Evolutionary conservation across 176 grass and related monocot species (phyloP).

Genomic region (Elaeis guineensis): DNA sequence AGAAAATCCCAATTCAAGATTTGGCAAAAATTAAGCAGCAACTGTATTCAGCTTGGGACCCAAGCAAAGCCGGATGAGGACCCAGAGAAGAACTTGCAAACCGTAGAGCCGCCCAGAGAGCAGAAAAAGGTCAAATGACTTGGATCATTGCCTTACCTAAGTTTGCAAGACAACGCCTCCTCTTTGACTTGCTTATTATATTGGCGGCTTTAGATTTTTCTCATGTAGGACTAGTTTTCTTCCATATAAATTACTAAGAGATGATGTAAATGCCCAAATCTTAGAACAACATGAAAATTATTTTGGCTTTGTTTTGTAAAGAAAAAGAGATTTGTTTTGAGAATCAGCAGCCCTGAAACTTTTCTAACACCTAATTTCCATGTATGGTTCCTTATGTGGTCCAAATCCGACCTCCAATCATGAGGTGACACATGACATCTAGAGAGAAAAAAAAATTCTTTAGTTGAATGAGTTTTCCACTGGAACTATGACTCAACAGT

Average conservation of each 20-base stretch:
- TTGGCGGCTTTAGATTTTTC: not conserved
- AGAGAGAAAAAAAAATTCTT: too few species aligned
- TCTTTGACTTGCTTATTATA: constrained; percentile 37
- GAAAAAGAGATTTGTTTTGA: too few species aligned
- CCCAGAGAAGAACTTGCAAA: constrained; percentile 7
- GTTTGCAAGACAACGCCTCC: constrained; percentile 44
- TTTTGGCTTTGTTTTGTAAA: too few species aligned
- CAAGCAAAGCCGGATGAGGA: constrained; percentile 9
- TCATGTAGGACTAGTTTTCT: not conserved
- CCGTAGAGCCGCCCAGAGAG: constrained; percentile 12
- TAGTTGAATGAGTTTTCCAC: too few species aligned
- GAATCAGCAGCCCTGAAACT: too few species aligned
- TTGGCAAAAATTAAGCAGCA: not conserved
- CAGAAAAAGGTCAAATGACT: too few species aligned
- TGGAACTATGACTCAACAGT: too few species aligned
- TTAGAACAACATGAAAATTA: too few species aligned
- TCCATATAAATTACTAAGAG: not conserved
- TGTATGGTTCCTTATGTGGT: too few species aligned
- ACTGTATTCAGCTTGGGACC: constrained; percentile 51
- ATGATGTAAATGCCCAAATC: not conserved
- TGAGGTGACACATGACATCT: too few species aligned
- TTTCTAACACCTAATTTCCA: too few species aligned
- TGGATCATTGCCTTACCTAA: constrained; percentile 41
- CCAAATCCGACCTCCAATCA: too few species aligned
- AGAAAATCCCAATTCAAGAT: constrained; percentile 23